These are phyloP conservation scores for Kuraishia capsulata DNA, from an alignment of 805 yeast genomes.

Conservation along the genomic window DNA sequence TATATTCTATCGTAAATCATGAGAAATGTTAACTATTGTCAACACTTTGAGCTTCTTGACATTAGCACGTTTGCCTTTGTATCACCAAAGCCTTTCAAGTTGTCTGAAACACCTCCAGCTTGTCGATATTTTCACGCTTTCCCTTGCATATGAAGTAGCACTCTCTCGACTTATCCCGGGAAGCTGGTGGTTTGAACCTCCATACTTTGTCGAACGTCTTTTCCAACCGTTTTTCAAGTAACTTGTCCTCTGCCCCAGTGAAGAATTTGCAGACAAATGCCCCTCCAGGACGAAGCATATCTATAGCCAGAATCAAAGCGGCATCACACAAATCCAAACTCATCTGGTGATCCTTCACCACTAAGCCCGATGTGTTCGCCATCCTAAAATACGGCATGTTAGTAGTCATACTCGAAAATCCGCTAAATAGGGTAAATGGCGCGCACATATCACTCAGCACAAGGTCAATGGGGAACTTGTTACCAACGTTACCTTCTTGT, in stretches of 20 bases:
- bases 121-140: constrained; percentile 31
- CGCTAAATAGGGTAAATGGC: constrained; percentile 42
- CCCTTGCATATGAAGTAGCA: constrained; percentile 67
- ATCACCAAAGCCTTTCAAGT: too few species aligned
- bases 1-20: too few species aligned
- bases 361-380: constrained; percentile 83
- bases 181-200: constrained; percentile 74
- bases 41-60: neutral
- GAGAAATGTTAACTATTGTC: too few species aligned
- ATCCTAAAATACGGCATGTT: constrained; percentile 82
- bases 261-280: constrained; percentile 73
- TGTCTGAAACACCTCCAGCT: constrained; percentile 30
- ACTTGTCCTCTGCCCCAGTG: constrained; percentile 70
- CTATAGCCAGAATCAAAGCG: constrained; percentile 68
- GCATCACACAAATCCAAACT: constrained; percentile 94
- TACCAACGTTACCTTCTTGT: constrained; percentile 2
- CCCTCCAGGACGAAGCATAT: constrained; percentile 64
- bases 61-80: too few species aligned
- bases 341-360: constrained; percentile 69
- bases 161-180: constrained; percentile 74
- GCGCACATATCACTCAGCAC: constrained; percentile 81
- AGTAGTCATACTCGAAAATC: constrained; percentile 56
- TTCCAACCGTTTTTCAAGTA: constrained; percentile 50
- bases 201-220: constrained; percentile 53
- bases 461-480: constrained; percentile 43